phyloP scores from a whole-genome alignment of 768 basidiomycete genomes.

The Auriscalpium vulgare region DNA sequence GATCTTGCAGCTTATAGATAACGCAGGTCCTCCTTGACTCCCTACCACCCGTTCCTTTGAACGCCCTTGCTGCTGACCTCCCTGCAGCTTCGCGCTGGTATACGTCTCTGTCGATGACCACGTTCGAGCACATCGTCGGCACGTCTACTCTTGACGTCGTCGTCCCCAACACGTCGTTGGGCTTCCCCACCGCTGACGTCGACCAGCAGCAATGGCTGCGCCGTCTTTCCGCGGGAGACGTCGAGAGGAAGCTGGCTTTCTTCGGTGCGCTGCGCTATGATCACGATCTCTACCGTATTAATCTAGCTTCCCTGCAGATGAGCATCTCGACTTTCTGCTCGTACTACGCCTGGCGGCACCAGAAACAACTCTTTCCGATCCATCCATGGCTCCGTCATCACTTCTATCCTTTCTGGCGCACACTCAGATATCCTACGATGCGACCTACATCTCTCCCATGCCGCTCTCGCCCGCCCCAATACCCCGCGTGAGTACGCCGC shows the following conservation, averaged over 20 bases:
- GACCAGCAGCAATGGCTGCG: slow-evolving; percentile 49
- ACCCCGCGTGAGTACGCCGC: slow-evolving; percentile 29
- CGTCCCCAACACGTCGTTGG: slow-evolving; percentile 56
- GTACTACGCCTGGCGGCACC: slow-evolving; percentile 23
- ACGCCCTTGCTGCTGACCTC: too few relatives aligned
- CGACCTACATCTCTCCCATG: slow-evolving; percentile 64
- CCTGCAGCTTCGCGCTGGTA: too few relatives aligned
- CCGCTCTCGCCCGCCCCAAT: slow-evolving; percentile 23
- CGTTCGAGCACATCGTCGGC: slow-evolving; percentile 58
- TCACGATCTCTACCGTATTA: slow-evolving; percentile 16
- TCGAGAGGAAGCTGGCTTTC: slow-evolving; percentile 61
- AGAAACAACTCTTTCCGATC: slow-evolving; percentile 23
- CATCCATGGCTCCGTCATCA: slow-evolving; percentile 22
- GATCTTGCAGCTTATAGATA: too few relatives aligned
- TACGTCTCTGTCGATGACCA: slow-evolving; percentile 22
- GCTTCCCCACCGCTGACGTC: slow-evolving; percentile 40
- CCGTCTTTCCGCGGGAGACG: slow-evolving; percentile 30
- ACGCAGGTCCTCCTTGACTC: too few relatives aligned
- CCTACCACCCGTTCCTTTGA: not conserved
- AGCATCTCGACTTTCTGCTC: slow-evolving; percentile 18
- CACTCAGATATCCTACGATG: slow-evolving; percentile 73
- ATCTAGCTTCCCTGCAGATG: slow-evolving; percentile 28
- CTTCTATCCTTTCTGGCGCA: slow-evolving; percentile 59
- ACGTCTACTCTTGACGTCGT: slow-evolving; percentile 51
- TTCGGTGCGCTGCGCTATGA: slow-evolving; percentile 47